These are phyloP conservation scores for Neofusicoccum sp. DNA, from an alignment of 2,329 filamentous ascomycete species.

Conservation along the genomic window DNA sequence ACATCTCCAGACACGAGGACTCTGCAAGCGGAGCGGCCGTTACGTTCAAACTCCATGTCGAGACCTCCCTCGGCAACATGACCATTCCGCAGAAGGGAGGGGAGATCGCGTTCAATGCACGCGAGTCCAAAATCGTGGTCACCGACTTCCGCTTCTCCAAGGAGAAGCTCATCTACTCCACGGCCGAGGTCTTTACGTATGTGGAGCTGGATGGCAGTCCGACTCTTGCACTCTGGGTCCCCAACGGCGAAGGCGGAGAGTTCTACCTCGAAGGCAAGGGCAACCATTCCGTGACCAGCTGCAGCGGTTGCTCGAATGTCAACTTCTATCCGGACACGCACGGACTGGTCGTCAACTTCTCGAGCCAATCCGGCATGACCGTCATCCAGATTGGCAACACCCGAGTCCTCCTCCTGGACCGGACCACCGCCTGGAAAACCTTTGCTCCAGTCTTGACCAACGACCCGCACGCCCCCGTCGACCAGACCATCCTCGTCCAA, in stretches of 20 bases:
- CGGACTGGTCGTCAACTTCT: slow-evolving; percentile 34
- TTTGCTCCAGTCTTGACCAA: slow-evolving; percentile 40
- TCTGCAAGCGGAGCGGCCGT: slow-evolving; percentile 53
- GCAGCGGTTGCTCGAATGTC: slow-evolving; percentile 39
- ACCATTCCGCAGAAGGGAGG: slow-evolving; percentile 55
- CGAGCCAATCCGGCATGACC: slow-evolving; percentile 30
- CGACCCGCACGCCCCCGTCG: slow-evolving; percentile 38
- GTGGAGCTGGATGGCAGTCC: slow-evolving; percentile 35
- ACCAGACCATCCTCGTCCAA: slow-evolving; percentile 40
- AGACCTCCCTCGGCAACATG: slow-evolving; percentile 55
- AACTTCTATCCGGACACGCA: slow-evolving; percentile 42
- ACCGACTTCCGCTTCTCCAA: slow-evolving; percentile 58
- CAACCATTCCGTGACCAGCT: slow-evolving; percentile 40
- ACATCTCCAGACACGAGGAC: slow-evolving; percentile 56
- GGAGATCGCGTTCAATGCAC: slow-evolving; percentile 55
- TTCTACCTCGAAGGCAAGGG: slow-evolving; percentile 38
- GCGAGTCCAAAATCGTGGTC: slow-evolving; percentile 61
- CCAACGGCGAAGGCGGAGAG: slow-evolving; percentile 40
- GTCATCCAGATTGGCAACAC: slow-evolving; percentile 38
- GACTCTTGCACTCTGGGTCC: slow-evolving; percentile 40
- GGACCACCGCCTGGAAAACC: slow-evolving; percentile 36
- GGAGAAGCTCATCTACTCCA: slow-evolving; percentile 53
- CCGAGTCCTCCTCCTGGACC: slow-evolving; percentile 38
- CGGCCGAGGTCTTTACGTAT: slow-evolving; percentile 50
- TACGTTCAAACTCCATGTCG: slow-evolving; percentile 55